Evolutionary conservation across 331 rosid genomes (phyloP).

Genomic region (Prunus yedoensis): DNA sequence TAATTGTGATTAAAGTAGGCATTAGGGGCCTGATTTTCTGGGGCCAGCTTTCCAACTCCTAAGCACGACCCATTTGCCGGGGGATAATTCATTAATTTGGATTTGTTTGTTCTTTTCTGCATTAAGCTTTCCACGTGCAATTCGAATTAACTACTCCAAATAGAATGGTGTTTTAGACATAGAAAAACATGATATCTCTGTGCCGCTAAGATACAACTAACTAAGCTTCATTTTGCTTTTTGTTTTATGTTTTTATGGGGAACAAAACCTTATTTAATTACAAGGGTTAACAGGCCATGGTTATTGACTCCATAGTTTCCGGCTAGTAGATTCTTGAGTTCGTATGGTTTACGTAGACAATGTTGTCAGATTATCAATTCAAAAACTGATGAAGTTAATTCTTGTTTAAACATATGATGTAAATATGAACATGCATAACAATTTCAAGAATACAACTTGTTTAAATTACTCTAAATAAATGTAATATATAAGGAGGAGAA

Average conservation of each 20-base stretch:
- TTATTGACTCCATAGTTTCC: conserved; percentile 23
- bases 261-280: conserved; percentile 15
- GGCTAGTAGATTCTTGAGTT: conserved; percentile 1
- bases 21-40: conserved; percentile 34
- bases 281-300: conserved; percentile 17
- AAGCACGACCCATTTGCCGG: conserved; percentile 30
- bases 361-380: neutral
- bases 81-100: neutral
- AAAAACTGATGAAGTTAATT: neutral
- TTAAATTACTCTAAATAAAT: no score
- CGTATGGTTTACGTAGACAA: neutral
- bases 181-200: conserved; percentile 30
- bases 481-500: rapidly evolving
- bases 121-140: conserved; percentile 32
- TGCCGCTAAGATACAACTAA: conserved; percentile 27
- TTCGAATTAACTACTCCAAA: conserved; percentile 27
- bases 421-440: neutral
- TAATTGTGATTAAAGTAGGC: conserved; percentile 16
- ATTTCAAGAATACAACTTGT: no score
- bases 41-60: conserved; percentile 35
- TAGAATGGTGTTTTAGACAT: conserved; percentile 38
- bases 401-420: neutral
- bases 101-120: neutral
- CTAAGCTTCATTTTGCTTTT: neutral
- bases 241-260: conserved; percentile 26